phyloP scores from a whole-genome alignment of 2,329 filamentous ascomycete species.

The Botryotinia convoluta region DNA sequence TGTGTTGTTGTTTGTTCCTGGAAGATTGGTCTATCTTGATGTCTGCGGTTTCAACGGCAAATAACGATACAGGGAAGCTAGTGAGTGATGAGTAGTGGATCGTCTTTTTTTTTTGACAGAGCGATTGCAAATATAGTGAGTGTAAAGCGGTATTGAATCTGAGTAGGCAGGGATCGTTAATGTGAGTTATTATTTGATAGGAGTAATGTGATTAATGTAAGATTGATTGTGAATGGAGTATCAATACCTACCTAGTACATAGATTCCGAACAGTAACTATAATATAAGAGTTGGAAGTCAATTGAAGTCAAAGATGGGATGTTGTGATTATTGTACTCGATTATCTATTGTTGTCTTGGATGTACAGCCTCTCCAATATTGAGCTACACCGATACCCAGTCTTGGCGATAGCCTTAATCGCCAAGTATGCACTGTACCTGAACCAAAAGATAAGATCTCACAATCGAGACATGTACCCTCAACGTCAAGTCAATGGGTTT shows the following conservation, averaged over 20 bases:
- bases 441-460: background rate
- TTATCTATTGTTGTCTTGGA: background rate
- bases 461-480: background rate
- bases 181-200: background rate
- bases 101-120: background rate
- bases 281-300: no score
- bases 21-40: background rate
- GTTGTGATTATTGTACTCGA: background rate
- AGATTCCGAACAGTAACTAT: background rate
- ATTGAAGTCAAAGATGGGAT: background rate
- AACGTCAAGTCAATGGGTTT: background rate
- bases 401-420: constrained; percentile 1
- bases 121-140: background rate
- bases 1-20: background rate
- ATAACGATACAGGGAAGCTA: background rate
- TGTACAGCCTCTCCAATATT: constrained; percentile 5
- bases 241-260: background rate
- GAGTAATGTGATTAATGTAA: background rate
- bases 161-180: constrained; percentile 22
- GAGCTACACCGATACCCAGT: constrained; percentile 4
- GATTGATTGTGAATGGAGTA: background rate
- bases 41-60: background rate
- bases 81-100: background rate
- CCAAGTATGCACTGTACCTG: background rate
- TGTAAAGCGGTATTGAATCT: constrained; percentile 18